Evolutionary conservation across 495 filamentous ascomycete species (phyloP), one percentile per base, ranked within the genome.

Genomic region (Tuber microsphaerosporum): DNA sequence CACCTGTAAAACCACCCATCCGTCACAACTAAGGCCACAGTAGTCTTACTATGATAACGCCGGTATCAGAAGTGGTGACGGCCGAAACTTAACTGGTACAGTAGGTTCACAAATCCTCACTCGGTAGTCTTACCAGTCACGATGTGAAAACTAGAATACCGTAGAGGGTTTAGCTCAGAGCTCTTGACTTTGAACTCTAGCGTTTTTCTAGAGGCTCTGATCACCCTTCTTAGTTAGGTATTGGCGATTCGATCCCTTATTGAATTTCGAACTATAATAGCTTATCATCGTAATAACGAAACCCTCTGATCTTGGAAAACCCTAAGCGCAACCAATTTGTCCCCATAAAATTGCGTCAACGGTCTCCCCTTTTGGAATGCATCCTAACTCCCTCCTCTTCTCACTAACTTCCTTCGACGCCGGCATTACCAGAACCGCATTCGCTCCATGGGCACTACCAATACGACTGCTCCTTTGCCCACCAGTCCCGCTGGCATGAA

Each of bases 381-480:
- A 70, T 31, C 81, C 81, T 26, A 80, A 31, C 77, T 85, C 84
- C 71, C 86, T 83, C 20, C 90, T 89, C 83, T 89, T 88, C 22
- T 79, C 83, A 9, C 87, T 80, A 31, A 82, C 80, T 8, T 86
- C 87, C 20, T 85, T 83, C 37, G 84, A 85, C 14, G 89, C 86
- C 68, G 91, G 92, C 81, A 99, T 85, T 79, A 90, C 91, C 46
- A 98, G 84, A 74, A 99, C 85, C 56, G 91, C 92, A 85, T 99
- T 98, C 37, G 96, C 93, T 44, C 90, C 90, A 51, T 91, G 91
- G 73, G 97, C 86, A 83, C 95, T 98, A 0, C 93, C 93, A 9
- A 99, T 91, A 75, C 88, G 88, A 8, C 93, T 97, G 79, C 95
- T 98, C 69, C 95, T 87, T 85, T 99, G 95, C 0, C 89, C 88